A percentile compares a stretch with the other conserved stretches of the same genome.
These are phyloP conservation scores for Hortaea werneckii DNA, from an alignment of 2,329 filamentous ascomycete genomes.

Conservation along the genomic window DNA sequence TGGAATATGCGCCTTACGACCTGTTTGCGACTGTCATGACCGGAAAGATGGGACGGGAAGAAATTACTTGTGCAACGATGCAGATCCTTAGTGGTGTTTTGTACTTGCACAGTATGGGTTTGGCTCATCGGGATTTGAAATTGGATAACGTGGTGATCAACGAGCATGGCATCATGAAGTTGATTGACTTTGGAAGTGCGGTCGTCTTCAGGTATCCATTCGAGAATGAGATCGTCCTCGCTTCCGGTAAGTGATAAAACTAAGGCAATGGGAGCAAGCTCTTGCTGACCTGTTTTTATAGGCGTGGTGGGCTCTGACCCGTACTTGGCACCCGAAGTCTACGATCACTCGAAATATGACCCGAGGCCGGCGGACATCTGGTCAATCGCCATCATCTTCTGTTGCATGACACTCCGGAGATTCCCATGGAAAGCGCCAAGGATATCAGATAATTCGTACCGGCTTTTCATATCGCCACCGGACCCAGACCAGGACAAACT, in stretches of 20 bases:
- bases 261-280: neutral
- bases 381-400: slow-evolving; percentile 97
- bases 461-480: slow-evolving; percentile 78
- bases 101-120: slow-evolving; percentile 87
- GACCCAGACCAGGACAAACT: slow-evolving; percentile 51
- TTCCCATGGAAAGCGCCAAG: slow-evolving; percentile 97
- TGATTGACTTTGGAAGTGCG: slow-evolving; percentile 97
- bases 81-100: slow-evolving; percentile 92
- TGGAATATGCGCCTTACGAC: slow-evolving; percentile 96
- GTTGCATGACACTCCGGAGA: slow-evolving; percentile 89
- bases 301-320: slow-evolving; percentile 81
- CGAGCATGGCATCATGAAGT: slow-evolving; percentile 94
- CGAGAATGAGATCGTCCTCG: slow-evolving; percentile 73
- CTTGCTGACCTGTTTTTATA: slow-evolving; percentile 26
- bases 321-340: slow-evolving; percentile 93
- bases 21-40: slow-evolving; percentile 99
- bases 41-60: slow-evolving; percentile 86
- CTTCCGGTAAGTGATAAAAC: slow-evolving; percentile 55
- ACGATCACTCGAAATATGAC: slow-evolving; percentile 87
- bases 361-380: slow-evolving; percentile 91
- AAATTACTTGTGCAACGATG: slow-evolving; percentile 81
- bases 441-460: slow-evolving; percentile 86
- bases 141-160: slow-evolving; percentile 97
- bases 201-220: slow-evolving; percentile 97
- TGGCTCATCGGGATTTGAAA: slow-evolving; percentile 91